Evolutionary conservation across 2,329 filamentous ascomycete genomes (phyloP).

Genomic region (Akanthomyces dipterigenus): DNA sequence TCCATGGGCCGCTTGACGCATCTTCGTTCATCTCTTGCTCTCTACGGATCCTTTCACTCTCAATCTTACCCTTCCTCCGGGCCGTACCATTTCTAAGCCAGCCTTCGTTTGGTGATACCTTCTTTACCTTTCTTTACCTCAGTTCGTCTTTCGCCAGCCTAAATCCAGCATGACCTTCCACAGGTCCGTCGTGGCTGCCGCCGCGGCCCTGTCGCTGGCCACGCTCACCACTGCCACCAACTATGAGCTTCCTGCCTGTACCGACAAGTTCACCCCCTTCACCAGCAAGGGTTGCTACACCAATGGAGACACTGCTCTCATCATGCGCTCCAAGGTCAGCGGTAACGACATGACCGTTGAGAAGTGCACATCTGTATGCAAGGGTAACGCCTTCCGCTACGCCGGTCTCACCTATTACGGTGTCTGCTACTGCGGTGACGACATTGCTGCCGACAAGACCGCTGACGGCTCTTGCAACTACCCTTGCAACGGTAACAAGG

Average conservation of each 20-base stretch:
- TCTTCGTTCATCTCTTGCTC: not conserved
- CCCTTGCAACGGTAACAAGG: conserved; percentile 40
- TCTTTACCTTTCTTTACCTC: conserved; percentile 5
- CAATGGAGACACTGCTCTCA: conserved; percentile 33
- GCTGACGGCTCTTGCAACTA: conserved; percentile 50
- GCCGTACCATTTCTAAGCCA: conserved; percentile 13
- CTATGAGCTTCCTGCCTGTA: conserved; percentile 38
- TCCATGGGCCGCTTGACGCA: not conserved
- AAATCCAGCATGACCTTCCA: conserved; percentile 25
- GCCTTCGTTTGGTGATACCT: conserved; percentile 13
- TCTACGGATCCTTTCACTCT: conserved; percentile 4
- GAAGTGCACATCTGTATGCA: conserved; percentile 42
- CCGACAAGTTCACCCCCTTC: conserved; percentile 39
- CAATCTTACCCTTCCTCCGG: not conserved
- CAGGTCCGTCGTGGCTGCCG: conserved; percentile 26
- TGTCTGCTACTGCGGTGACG: conserved; percentile 46
- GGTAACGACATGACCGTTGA: conserved; percentile 39
- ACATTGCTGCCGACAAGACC: conserved; percentile 45
- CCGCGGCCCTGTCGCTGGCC: conserved; percentile 33
- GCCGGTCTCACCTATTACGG: conserved; percentile 46
- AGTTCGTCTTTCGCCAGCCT: conserved; percentile 12
- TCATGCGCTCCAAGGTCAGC: conserved; percentile 34
- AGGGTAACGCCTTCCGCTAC: conserved; percentile 44
- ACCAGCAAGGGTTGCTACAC: conserved; percentile 42
- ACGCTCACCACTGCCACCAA: conserved; percentile 34